Percentiles rank a stretch among this genome's conserved stretches.
Conservation (phyloP, 768 basidiomycete species). For the Nevesoporus exiguus region DNA sequence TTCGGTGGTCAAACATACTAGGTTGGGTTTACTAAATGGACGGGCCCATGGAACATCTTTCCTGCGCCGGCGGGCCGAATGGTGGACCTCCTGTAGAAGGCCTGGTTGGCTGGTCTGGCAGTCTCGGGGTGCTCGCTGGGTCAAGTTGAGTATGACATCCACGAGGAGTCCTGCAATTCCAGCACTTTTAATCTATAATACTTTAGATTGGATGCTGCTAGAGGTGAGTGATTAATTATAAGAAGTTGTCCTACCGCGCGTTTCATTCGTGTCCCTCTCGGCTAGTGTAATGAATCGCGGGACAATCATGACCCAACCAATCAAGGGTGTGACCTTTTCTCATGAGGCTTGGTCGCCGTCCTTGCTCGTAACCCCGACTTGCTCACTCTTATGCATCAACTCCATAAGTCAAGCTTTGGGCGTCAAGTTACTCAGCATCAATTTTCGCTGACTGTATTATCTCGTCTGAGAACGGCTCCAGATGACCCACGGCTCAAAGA, state of each 20-base stretch:
- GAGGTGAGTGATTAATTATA: neutral
- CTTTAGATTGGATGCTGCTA: neutral
- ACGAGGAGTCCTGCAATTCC: no score
- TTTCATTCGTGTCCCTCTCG: neutral
- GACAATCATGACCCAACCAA: constrained; percentile 4
- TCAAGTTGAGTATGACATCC: neutral
- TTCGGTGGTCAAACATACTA: neutral
- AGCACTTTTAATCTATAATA: no score
- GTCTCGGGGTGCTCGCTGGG: neutral
- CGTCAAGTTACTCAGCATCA: neutral
- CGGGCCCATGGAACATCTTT: neutral
- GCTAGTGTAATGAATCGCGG: neutral
- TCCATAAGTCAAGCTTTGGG: neutral
- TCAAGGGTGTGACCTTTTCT: neutral
- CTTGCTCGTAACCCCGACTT: neutral
- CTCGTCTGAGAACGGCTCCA: neutral
- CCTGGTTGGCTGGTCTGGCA: neutral
- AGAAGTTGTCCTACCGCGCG: neutral
- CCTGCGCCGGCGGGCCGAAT: neutral
- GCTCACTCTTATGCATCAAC: neutral
- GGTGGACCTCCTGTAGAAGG: neutral
- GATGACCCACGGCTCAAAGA: constrained; percentile 5
- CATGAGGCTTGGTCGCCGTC: neutral
- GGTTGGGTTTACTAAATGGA: neutral
- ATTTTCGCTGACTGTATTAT: neutral